Evolutionary conservation across 2,329 filamentous ascomycete species (phyloP), one percentile per base, ranked within the genome.

Genomic region (Didymella segeticola): DNA sequence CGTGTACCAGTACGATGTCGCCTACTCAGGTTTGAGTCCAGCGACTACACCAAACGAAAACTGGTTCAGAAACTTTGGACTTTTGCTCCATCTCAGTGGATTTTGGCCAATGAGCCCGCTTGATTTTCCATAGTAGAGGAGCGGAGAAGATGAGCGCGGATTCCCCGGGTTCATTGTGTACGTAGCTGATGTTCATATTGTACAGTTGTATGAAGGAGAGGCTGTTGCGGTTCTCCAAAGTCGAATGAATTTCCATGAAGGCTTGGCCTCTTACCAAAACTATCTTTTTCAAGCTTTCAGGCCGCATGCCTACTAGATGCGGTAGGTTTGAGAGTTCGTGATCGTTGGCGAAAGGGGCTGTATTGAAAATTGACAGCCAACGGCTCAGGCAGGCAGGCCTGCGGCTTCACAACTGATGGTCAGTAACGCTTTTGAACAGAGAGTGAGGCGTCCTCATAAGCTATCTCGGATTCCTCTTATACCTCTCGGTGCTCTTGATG

Each of bases 231-330:
- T 33, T 33, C 9, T 17, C 22, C 19, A 27, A 34, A 12, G 11
- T 34, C 22, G n/a, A 27, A 36, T 26, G n/a, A n/a, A 36, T 34
- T 22, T 14, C 20, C 15, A n/a, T 45, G 20, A 20, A 27, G 19
- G 20, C 30, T 27, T 19, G 25, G 26, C 5, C 25, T n/a, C 6
- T 30, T 12, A 7, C 20, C 31, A 15, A 26, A 39, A 26, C 26
- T 17, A 45, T 20, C 25, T 51, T 39, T 43, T 50, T 45, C 38
- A 31, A 27, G 8, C 31, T 14, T 26, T 17, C 33, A 43, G 25
- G 31, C 47, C 29, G 25, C n/a, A 2, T 43, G n/a, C n/a, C 25
- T 11, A n/a, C n/a, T n/a, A 9, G n/a, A 39, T 25, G 36, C 5
- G 12, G 23, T n/a, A 39, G 23, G 8, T 20, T 8, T 20, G 8